Percentiles rank a stretch among this genome's conserved stretches.
Conservation (phyloP, 2,329 filamentous ascomycete species). For the Volutella citrinella region DNA sequence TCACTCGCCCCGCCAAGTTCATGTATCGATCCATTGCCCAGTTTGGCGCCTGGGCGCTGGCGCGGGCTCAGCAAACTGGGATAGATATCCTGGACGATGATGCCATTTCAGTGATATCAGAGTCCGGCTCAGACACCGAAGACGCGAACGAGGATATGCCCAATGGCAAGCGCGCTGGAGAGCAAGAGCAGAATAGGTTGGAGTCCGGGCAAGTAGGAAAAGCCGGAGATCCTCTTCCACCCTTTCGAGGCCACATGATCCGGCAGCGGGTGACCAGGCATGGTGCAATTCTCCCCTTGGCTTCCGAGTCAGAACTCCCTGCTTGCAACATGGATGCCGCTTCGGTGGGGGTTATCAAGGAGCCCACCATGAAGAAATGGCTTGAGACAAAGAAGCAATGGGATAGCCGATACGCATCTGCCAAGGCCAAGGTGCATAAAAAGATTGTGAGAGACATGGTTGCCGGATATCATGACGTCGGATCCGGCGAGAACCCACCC, state of each 20-base stretch:
- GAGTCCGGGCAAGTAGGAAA: conserved; percentile 61
- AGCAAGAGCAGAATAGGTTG: conserved; percentile 16
- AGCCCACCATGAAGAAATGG: conserved; percentile 80
- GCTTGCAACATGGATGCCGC: conserved; percentile 60
- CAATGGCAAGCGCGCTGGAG: conserved; percentile 2
- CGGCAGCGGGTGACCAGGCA: conserved; percentile 80
- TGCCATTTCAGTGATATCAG: conserved; percentile 70
- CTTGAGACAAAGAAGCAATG: conserved; percentile 68
- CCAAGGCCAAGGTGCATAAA: conserved; percentile 71
- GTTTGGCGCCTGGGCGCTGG: conserved; percentile 88
- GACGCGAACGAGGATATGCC: conserved; percentile 20
- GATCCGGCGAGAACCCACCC: conserved; percentile 72
- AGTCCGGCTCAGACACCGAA: conserved; percentile 42
- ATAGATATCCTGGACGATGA: conserved; percentile 84
- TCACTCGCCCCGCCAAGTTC: conserved; percentile 91
- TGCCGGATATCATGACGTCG: conserved; percentile 68
- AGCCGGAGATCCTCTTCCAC: conserved; percentile 78
- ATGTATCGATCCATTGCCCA: conserved; percentile 94
- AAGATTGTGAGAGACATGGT: conserved; percentile 70
- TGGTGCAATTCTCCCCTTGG: conserved; percentile 69
- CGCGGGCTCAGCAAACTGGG: conserved; percentile 72
- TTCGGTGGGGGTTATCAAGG: conserved; percentile 76
- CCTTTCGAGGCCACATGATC: conserved; percentile 85
- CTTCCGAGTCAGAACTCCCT: conserved; percentile 60
- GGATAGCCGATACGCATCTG: conserved; percentile 68